These are phyloP conservation scores for Parastagonospora avenae DNA, from an alignment of 2,329 filamentous ascomycete genomes.

Conservation along the genomic window DNA sequence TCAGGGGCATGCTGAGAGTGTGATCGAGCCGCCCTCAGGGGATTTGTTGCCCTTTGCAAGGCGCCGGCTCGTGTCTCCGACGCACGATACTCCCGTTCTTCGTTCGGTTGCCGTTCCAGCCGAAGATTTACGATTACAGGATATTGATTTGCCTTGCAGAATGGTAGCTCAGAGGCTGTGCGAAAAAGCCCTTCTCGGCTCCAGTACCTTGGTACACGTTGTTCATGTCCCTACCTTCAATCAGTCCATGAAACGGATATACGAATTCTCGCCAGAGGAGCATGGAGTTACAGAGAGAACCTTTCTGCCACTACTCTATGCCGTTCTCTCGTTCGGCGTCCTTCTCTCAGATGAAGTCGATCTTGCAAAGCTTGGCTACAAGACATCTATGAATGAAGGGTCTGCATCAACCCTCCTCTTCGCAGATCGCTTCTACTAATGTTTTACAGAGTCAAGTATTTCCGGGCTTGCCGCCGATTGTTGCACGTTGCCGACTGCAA, in stretches of 20 bases:
- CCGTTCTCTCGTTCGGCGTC: conserved; percentile 54
- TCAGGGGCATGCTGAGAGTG: no score
- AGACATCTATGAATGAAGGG: conserved; percentile 55
- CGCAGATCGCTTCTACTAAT: conserved; percentile 15
- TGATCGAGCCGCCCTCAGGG: conserved; percentile 46
- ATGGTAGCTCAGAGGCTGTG: conserved; percentile 62
- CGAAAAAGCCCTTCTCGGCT: conserved; percentile 65
- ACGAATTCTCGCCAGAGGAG: conserved; percentile 64
- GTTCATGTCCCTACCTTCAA: conserved; percentile 85
- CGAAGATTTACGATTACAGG: no score
- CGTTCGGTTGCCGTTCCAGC: conserved; percentile 39
- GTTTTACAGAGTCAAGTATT: conserved; percentile 52
- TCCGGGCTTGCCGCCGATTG: conserved; percentile 54
- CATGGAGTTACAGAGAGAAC: conserved; percentile 54
- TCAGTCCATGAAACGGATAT: conserved; percentile 75
- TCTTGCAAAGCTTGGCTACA: conserved; percentile 49
- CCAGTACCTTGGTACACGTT: conserved; percentile 69
- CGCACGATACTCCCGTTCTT: conserved; percentile 69
- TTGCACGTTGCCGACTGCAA: conserved; percentile 60
- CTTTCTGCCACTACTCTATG: conserved; percentile 56
- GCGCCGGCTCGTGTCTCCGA: conserved; percentile 64
- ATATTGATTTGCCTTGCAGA: conserved; percentile 71
- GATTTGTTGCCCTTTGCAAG: conserved; percentile 63
- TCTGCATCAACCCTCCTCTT: conserved; percentile 22
- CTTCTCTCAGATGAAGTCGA: conserved; percentile 49